Percentiles rank a stretch among this genome's conserved stretches.
Conservation (phyloP, 2,329 filamentous ascomycete species). For the Cladosporium sphaerospermum region DNA sequence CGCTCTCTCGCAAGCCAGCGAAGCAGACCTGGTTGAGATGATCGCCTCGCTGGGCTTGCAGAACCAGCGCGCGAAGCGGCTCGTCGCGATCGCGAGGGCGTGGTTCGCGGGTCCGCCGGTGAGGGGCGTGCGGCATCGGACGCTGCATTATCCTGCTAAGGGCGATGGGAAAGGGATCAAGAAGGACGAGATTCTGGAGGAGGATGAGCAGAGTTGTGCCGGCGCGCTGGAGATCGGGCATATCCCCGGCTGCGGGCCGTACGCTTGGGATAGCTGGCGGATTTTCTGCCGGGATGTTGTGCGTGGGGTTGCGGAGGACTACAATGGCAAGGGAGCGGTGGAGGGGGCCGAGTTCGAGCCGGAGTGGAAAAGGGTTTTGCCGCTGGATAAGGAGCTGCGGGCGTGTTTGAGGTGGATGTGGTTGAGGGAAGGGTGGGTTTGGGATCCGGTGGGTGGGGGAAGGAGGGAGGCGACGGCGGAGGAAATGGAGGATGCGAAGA, state of each 20-base stretch:
- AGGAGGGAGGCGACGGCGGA: conserved; percentile 48
- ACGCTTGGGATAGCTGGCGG: conserved; percentile 83
- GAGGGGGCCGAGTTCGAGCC: conserved; percentile 56
- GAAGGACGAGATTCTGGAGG: conserved; percentile 38
- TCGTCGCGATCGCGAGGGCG: conserved; percentile 62
- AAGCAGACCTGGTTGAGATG: conserved; percentile 52
- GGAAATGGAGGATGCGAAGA: conserved; percentile 51
- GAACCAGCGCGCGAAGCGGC: conserved; percentile 57
- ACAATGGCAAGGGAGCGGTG: conserved; percentile 54
- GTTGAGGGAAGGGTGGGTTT: conserved; percentile 77
- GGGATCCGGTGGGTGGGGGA: conserved; percentile 68
- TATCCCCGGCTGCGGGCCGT: conserved; percentile 68
- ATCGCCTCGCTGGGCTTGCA: conserved; percentile 68
- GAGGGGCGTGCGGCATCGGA: conserved; percentile 51
- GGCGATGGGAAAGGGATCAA: conserved; percentile 46
- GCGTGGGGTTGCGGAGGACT: conserved; percentile 58
- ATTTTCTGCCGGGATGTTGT: conserved; percentile 85
- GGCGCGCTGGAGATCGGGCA: conserved; percentile 79
- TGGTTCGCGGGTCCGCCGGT: conserved; percentile 62
- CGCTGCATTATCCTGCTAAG: conserved; percentile 49
- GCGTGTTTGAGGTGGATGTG: conserved; percentile 88
- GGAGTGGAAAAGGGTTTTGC: conserved; percentile 84
- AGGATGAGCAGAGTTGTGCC: conserved; percentile 39
- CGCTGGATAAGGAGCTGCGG: conserved; percentile 80
- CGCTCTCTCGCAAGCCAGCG: conserved; percentile 53